Evolutionary conservation across 495 filamentous ascomycete genomes (phyloP).

Genomic region (Hypoxylon rickii): DNA sequence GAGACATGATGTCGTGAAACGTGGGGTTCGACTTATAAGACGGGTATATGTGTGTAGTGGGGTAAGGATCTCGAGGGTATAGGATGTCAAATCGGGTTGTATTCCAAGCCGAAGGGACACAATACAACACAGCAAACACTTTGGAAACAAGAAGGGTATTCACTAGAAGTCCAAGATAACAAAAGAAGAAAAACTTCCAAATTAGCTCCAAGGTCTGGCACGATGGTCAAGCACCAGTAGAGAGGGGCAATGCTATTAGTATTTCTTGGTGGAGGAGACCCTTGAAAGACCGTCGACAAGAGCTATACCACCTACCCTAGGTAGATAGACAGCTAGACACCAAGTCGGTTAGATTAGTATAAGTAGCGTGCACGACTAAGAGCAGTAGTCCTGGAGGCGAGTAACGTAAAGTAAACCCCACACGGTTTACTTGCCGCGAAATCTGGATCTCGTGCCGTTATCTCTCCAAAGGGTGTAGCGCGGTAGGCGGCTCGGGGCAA

Average conservation of each 20-base stretch:
- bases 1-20: constrained; percentile 43
- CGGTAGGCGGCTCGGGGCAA: no score
- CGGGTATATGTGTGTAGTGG: background rate
- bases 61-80: constrained; percentile 2
- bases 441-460: constrained; percentile 15
- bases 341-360: no score
- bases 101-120: no score
- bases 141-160: constrained; percentile 8
- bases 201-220: background rate
- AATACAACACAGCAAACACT: no score
- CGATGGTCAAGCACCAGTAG: background rate
- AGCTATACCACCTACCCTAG: no score
- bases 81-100: no score
- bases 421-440: constrained; percentile 31
- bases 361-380: background rate
- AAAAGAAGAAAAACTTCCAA: background rate
- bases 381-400: constrained; percentile 8
- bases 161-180: constrained; percentile 4
- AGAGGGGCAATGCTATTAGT: background rate
- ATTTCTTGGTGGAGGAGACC: no score
- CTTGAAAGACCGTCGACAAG: no score
- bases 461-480: constrained; percentile 31
- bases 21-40: constrained; percentile 9
- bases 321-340: no score
- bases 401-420: constrained; percentile 18